Base-by-base conservation (phyloP, 345 rosid species). In the Iberis pinnata region DNA sequence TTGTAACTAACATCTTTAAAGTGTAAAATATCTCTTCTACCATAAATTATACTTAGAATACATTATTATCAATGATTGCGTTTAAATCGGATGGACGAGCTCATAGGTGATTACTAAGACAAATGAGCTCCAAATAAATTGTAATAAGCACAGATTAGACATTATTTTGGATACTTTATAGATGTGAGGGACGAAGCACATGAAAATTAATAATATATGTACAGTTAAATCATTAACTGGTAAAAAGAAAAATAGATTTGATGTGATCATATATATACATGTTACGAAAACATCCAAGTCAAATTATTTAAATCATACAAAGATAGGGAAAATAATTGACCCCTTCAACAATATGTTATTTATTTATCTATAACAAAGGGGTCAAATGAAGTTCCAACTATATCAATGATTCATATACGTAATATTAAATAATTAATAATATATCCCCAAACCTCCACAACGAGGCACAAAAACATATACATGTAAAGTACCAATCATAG, bases 401-500 rank as follows among this genome's bases (percentile, higher is more conserved):
- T 36, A 65, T 43, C n/a, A 57, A 65, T n/a, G 46, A 42, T 65
- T 43, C 5, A 43, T 10, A 43, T 65, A 38, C 11, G 18, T 36
- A 43, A 25, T 32, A 58, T 36, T 4, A 58, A 43, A 51, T 51
- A 36, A n/a, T n/a, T n/a, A 16, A 31, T 20, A 50, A 10, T 18
- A 36, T 57, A 65, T 36, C 48, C 70, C 60, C 35, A 66, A 58
- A 58, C 70, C 70, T 58, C 70, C 18, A 45, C 54, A 52, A 18
- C 48, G 65, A 66, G 70, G 70, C 53, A 66, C 58, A 58, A 65
- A 31, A 50, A 42, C 54, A 65, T 66, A 58, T 66, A 66, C 70
- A 66, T 58, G 65, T 51, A 64, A 44, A 36, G 49, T 44, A 58
- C 65, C 51, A 58, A 44, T 58, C 58, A 58, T 46, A 44, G 22